Evolutionary conservation across 2,329 filamentous ascomycete species (phyloP).

Genomic region (Chaetomiaceae sp.): DNA sequence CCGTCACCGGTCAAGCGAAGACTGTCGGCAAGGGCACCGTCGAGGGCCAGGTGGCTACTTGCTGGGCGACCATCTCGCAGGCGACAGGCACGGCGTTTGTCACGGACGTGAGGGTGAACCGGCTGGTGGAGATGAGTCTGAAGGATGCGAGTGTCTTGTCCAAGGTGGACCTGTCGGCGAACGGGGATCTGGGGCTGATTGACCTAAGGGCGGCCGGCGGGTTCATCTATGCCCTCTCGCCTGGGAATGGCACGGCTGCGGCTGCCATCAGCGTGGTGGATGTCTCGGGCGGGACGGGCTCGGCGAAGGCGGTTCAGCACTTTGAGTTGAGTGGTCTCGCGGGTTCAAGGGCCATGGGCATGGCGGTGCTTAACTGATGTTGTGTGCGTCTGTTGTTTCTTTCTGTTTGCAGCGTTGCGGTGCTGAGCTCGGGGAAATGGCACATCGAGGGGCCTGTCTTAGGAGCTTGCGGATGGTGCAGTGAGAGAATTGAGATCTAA

Average conservation of each 20-base stretch:
- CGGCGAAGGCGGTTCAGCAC: constrained; percentile 31
- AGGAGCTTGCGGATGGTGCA: no score
- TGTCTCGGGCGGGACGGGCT: constrained; percentile 22
- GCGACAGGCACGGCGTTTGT: constrained; percentile 52
- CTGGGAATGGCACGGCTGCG: constrained; percentile 43
- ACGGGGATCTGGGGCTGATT: constrained; percentile 50
- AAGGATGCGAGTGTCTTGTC: constrained; percentile 44
- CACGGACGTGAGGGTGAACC: constrained; percentile 49
- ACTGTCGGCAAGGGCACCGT: constrained; percentile 40
- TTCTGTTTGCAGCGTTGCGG: no score
- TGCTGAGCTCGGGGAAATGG: no score
- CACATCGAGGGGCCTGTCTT: no score
- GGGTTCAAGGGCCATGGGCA: constrained; percentile 30
- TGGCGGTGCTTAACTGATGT: constrained; percentile 26
- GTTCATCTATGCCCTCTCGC: constrained; percentile 55
- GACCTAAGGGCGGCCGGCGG: constrained; percentile 50
- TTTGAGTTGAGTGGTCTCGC: constrained; percentile 29
- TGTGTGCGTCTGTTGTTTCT: no score
- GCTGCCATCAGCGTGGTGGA: constrained; percentile 38
- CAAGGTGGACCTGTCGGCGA: constrained; percentile 39
- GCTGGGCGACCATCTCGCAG: constrained; percentile 51
- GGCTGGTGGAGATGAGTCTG: constrained; percentile 45
- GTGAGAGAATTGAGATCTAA: no score
- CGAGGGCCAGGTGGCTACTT: constrained; percentile 50
- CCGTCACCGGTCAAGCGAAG: constrained; percentile 29